Base-by-base conservation (phyloP, 2,329 filamentous ascomycete species). In the Botrytis byssoidea region DNA sequence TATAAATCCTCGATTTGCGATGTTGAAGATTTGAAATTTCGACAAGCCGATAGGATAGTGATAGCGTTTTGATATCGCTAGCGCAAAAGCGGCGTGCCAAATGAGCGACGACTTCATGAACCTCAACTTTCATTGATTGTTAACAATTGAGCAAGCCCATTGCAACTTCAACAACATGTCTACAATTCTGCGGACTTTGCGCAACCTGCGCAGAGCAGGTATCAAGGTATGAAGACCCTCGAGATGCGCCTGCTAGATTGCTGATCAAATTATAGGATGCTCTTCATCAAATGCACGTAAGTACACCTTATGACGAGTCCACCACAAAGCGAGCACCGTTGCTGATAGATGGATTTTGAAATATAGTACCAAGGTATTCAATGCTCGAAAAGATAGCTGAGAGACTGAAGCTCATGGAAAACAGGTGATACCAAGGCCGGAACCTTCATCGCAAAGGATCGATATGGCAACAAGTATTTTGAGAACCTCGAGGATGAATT, bases 361-460 rank as follows among this genome's bases (percentile, higher is more conserved):
- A 48, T 76, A n/a, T 79, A 81, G 80, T 75, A 81, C 65, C 74
- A 76, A 75, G 80, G 80, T 81, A 81, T 65, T 35, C 32, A 46
- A n/a, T 16, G 7, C 29, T 22, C n/a, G 35, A 12, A 57, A 70
- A 9, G 29, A 44, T 7, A 6, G 59, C 22, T 29, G 71, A 64
- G 25, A 66, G 60, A 55, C 66, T 59, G 29, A 59, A 74, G 73
- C 76, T 79, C 61, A 79, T 63, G 55, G 46, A 65, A 55, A 74
- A 76, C 82, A 96, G 95, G 95, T 86, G 96, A 99, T 85, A 99
- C 96, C 84, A 99, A 99, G 87, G 91, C 92, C 81, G 97, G 96
- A 81, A 90, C 89, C 61, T 87, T 97, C 78, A 89, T 99, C 78
- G 96, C 92, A 80, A 89, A 86, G 81, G 96, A 99, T 86, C 90